Evolutionary conservation across 2,329 filamentous ascomycete genomes (phyloP), one percentile per base, ranked within the genome.

Genomic region (Alternaria ventricosa): DNA sequence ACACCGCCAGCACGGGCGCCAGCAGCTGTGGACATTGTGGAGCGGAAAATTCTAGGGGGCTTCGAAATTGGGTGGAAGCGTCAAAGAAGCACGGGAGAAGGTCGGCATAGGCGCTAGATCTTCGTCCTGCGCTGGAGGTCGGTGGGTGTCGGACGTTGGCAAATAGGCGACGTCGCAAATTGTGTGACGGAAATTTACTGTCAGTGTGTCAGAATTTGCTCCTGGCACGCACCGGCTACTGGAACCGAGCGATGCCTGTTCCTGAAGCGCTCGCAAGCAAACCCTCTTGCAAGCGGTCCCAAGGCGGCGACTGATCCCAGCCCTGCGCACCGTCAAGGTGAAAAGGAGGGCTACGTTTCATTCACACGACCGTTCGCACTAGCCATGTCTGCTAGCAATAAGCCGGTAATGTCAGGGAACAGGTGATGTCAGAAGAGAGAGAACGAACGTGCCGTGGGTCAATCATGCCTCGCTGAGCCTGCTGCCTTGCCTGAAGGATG

Each of bases 31-130:
- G 49, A 53, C 60, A 64, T 47, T 60, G 68, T 72, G 68, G 71
- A 70, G 66, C 70, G 64, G 55, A 63, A 64, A 69, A 71, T 67
- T 71, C 65, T 68, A 68, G 68, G 71, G 72, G 69, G 60, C 25
- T 55, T 63, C 66, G 66, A 76, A 71, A 73, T 73, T 72, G 60
- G 65, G 75, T 79, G 69, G 78, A 79, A 80, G 75, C 60, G 65
- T 75, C 67, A 70, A 70, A 75, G 77, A 80, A 80, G 75, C 67
- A 71, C 77, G 77, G 77, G 72, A 79, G 78, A 79, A 80, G 75
- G 67, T 53, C 69, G 68, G 67, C 66, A 68, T 55, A 61, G 55
- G 66, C 68, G 70, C 74, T 67, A 73, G 71, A 75, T 75, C 66
- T 64, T 65, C 66, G 59, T 71, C 63, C 62, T 63, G 67, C 41